Evolutionary conservation across 1,139 yeast genomes (phyloP).

Genomic region (Diutina scorzettiae): DNA sequence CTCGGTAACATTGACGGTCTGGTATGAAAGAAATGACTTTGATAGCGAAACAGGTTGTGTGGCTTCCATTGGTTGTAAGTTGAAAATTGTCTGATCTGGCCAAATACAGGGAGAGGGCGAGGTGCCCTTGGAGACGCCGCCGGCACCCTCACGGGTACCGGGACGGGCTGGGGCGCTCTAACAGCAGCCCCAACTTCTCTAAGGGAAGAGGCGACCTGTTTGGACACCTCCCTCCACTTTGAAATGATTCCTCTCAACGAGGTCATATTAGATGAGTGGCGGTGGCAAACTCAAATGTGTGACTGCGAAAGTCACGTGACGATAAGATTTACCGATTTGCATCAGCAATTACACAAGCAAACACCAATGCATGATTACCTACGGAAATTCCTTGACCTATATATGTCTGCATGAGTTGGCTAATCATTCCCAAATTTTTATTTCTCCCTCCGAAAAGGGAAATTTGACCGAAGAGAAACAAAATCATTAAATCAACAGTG

Average conservation of each 20-base stretch:
- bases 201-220: not conserved
- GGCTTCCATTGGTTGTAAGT: not conserved
- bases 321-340: no score
- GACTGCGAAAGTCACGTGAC: no score
- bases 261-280: not conserved
- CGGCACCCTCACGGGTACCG: slow-evolving; percentile 1
- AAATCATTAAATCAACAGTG: no score
- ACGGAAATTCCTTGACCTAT: no score
- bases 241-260: not conserved
- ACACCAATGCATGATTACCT: no score
- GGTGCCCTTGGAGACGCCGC: not conserved
- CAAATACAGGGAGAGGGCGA: not conserved
- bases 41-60: not conserved
- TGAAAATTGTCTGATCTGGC: not conserved
- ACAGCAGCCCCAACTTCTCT: not conserved
- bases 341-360: no score
- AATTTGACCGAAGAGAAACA: no score
- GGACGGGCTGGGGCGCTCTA: not conserved
- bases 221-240: not conserved
- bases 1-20: no score
- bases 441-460: no score
- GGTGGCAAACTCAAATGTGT: no score
- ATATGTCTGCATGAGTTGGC: no score
- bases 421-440: no score
- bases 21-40: slow-evolving; percentile 1